A percentile compares a stretch with the other conserved stretches of the same genome.
These are phyloP conservation scores for Didymella exigua DNA, from an alignment of 2,329 filamentous ascomycete species.

Conservation along the genomic window DNA sequence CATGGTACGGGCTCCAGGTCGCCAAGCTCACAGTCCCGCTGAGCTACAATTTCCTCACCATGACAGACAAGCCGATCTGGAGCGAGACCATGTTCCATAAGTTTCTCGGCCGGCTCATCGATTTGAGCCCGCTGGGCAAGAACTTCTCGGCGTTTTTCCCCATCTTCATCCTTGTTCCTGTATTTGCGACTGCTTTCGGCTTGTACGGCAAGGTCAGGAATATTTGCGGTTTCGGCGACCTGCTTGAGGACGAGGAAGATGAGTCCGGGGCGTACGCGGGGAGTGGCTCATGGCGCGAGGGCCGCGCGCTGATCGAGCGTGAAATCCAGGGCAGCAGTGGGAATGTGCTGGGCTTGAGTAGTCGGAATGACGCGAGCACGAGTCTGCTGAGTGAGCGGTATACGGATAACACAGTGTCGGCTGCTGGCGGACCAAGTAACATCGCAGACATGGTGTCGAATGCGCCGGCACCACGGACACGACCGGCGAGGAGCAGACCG, in stretches of 20 bases:
- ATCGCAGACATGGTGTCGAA: slow-evolving; percentile 3
- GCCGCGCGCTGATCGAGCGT: slow-evolving; percentile 84
- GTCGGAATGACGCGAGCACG: slow-evolving; percentile 14
- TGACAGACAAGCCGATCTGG: slow-evolving; percentile 75
- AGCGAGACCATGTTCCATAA: slow-evolving; percentile 81
- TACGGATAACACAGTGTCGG: slow-evolving; percentile 23
- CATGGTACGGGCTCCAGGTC: slow-evolving; percentile 94
- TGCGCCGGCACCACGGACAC: slow-evolving; percentile 1
- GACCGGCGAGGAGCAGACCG: slow-evolving; percentile 29
- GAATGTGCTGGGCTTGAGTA: slow-evolving; percentile 40
- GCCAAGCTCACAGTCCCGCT: slow-evolving; percentile 91
- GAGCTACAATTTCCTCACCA: slow-evolving; percentile 95
- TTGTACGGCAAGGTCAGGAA: slow-evolving; percentile 82
- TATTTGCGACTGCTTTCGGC: slow-evolving; percentile 84
- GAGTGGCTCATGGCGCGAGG: slow-evolving; percentile 87
- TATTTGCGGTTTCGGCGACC: slow-evolving; percentile 76
- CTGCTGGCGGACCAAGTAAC: slow-evolving; percentile 20
- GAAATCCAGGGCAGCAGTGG: slow-evolving; percentile 62
- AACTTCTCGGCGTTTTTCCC: slow-evolving; percentile 92
- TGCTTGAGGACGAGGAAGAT: slow-evolving; percentile 75
- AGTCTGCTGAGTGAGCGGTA: slow-evolving; percentile 33
- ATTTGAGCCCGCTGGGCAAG: slow-evolving; percentile 79
- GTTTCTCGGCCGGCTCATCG: slow-evolving; percentile 83
- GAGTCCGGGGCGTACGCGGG: slow-evolving; percentile 67
- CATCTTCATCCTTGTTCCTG: slow-evolving; percentile 82